These are phyloP conservation scores for Yamadazyma friedrichii DNA, from an alignment of 1,139 yeast species.

Conservation along the genomic window DNA sequence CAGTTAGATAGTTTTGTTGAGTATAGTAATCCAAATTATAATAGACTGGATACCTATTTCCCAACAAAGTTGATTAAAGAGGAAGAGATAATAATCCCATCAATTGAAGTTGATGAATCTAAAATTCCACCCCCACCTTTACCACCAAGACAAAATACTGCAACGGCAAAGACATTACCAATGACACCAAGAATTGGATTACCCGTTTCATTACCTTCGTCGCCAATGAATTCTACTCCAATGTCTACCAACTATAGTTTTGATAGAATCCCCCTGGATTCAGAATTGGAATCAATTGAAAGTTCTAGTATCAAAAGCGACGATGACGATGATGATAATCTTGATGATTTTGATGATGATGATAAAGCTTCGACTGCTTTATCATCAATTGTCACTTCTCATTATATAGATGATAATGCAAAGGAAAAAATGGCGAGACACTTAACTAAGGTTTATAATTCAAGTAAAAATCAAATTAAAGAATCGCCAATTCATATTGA, in stretches of 20 bases:
- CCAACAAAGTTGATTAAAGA: slow-evolving; percentile 24
- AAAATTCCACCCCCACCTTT: slow-evolving; percentile 27
- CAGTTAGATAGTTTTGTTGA: slow-evolving; percentile 31
- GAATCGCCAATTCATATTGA: slow-evolving; percentile 26
- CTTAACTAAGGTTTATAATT: slow-evolving; percentile 33
- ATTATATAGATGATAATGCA: slow-evolving; percentile 18
- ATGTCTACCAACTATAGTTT: slow-evolving; percentile 6
- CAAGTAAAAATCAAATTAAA: slow-evolving; percentile 34
- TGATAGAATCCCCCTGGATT: slow-evolving; percentile 4
- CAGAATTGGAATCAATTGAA: slow-evolving; percentile 19
- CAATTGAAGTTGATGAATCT: slow-evolving; percentile 1
- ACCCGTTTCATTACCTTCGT: slow-evolving; percentile 14
- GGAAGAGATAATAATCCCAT: slow-evolving; percentile 17
- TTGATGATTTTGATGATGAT: slow-evolving; percentile 14
- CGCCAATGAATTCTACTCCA: slow-evolving; percentile 13
- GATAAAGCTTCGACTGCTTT: slow-evolving; percentile 10
- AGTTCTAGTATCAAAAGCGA: slow-evolving; percentile 16
- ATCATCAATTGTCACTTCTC: slow-evolving; percentile 23
- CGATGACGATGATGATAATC: slow-evolving; percentile 15
- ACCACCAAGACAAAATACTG: slow-evolving; percentile 27
- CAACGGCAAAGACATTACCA: slow-evolving; percentile 8
- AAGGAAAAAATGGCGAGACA: slow-evolving; percentile 21
- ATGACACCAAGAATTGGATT: slow-evolving; percentile 13
- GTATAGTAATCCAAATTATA: slow-evolving; percentile 27
- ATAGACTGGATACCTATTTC: slow-evolving; percentile 30